phyloP scores from a whole-genome alignment of 78 protist genomes.

The Dictyostelium firmibasis region DNA sequence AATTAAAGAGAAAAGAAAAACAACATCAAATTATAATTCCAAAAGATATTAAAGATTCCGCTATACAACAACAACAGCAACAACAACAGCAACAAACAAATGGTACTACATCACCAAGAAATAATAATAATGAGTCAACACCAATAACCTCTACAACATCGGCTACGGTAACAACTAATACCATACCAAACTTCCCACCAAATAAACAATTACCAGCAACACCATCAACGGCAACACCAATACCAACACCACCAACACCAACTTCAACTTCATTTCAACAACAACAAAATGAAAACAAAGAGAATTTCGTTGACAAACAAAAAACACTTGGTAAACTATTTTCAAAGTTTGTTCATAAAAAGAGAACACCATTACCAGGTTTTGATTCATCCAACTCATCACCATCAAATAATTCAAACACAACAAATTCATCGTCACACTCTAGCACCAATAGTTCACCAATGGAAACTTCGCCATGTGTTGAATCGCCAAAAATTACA shows the following conservation, averaged over 20 bases:
- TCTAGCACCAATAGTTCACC: background rate
- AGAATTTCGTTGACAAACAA: background rate
- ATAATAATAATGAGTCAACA: background rate
- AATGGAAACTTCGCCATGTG: background rate
- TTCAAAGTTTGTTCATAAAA: slow-evolving; percentile 10
- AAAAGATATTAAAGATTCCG: background rate
- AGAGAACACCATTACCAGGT: slow-evolving; percentile 28
- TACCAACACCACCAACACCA: slow-evolving; percentile 17
- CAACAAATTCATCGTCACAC: background rate
- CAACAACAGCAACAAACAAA: background rate
- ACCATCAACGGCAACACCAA: background rate
- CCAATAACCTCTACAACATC: background rate
- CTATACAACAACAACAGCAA: background rate
- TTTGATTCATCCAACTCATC: background rate
- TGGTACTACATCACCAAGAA: background rate
- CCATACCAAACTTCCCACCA: background rate
- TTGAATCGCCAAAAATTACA: background rate
- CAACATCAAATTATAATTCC: background rate
- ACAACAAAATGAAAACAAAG: background rate
- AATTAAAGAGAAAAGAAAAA: slow-evolving; percentile 13
- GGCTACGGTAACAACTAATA: background rate
- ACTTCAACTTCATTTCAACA: background rate
- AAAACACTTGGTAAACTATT: slow-evolving; percentile 20
- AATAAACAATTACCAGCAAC: slow-evolving; percentile 1
- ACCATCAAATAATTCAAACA: slow-evolving; percentile 28